Evolutionary conservation across 306 rosid genomes (phyloP), one percentile per base, ranked within the genome.

Genomic region (Cucurbita maxima): DNA sequence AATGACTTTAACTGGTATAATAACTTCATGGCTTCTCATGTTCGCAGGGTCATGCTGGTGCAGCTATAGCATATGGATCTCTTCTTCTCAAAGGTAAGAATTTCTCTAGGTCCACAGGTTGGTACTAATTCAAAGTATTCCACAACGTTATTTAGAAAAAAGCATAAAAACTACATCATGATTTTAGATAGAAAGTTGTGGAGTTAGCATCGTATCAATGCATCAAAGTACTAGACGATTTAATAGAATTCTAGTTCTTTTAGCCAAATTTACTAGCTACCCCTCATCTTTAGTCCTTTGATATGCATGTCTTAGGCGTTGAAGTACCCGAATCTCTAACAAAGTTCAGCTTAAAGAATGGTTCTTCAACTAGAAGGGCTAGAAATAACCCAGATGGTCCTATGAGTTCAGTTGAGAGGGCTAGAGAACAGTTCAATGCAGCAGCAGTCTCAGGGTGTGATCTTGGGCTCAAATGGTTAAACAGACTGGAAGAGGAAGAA

Each of bases 51-150:
- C 97, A 94, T 82, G 82, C 96, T 44, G 97, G 95, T 78, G 96
- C 97, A 34, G 95, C 97, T 76, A 80, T 94, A 79, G 97, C 97
- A 30, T 90, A 77, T 79, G 98, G 98, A 57, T 90, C 97, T 81
- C 98, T 90, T 84, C 90, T 94, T 80, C 96, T 90, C 70, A 87
- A 81, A 87, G 98, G 97, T 87, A 71, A 76, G 86, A 47, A 13
- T 47, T 68, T 22, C 10, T 37, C 13, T 10, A 45, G 11, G 0
- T 25, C 11, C 16, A 48, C 56, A 12, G 15, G 3, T 14, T 58
- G 8, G 63, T 22, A 58, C 5, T 58, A 20, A 58, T 7, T 58
- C 36, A 25, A 58, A 58, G 10, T 12, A 36, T 60, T 30, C 3
- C 25, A 62, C 14, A 62, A 38, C 44, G 15, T 41, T 37, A 6